Evolutionary conservation across 768 basidiomycete genomes (phyloP), one percentile per base, ranked within the genome.

Genomic region (Xerocomellus intermedius): DNA sequence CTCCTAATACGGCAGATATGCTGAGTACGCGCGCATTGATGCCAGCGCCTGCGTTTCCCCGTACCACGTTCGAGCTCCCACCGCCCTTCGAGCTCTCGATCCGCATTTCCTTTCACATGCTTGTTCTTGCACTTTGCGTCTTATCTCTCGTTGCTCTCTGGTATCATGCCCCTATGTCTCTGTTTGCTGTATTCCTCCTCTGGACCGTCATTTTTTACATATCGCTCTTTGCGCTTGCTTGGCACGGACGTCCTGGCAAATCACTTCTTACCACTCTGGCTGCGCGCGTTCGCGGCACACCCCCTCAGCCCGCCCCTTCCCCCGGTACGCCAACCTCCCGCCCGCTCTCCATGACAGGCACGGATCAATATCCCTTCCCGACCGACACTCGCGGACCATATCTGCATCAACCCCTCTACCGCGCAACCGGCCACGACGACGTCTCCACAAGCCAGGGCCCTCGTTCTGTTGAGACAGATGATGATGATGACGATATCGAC

Each of bases 401-500:
- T 65, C 69, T 79, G 37, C 82, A 89, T 61, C 84, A 85, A 52
- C 88, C 88, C 4, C 75, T 79, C 6, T 84, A 79, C 65, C 83
- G 82, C 42, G 58, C 78, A 7, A 69, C 77, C 0, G 73, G 67
- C 17, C 72, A 73, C 21, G 84, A 85, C 52, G 74, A 75, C 52
- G 69, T 72, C 63, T 66, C 73, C 51, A 56, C 70, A 52, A 57
- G 70, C 46, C 74, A 73, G 54, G 68, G 74, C 19, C 80, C 78
- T 42, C 76, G 75, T 48, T 82, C 78, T 57, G 75, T 74, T 45
- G 83, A 82, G 33, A 78, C 77, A 8, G 86, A 84, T 50, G 81
- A 81, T 12, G 77, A 82, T 10, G 85, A 89, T 19, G 85, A 87
- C 30, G 86, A 89, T 44, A 75, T 87, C 52, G 89, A 91, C 60